Evolutionary conservation across 1,284 basidiomycete species (phyloP).

Genomic region (Lignosus rhinocerotis): DNA sequence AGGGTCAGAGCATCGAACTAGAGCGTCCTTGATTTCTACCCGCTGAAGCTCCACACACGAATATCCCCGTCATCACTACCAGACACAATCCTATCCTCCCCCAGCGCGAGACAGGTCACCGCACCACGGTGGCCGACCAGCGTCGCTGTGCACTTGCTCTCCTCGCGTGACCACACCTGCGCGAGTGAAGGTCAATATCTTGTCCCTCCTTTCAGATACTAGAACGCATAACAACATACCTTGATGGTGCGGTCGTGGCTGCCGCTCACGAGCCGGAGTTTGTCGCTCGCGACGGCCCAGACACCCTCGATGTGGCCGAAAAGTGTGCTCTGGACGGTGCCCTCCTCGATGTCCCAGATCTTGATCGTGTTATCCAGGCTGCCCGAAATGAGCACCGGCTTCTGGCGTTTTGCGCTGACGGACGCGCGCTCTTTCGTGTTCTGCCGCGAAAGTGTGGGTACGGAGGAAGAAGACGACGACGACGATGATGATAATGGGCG

Average conservation of each 20-base stretch:
- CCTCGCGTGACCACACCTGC: slow-evolving; percentile 91
- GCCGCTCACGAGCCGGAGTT: slow-evolving; percentile 87
- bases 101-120: slow-evolving; percentile 88
- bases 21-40: slow-evolving; percentile 25
- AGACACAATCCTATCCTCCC: slow-evolving; percentile 95
- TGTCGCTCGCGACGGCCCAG: slow-evolving; percentile 93
- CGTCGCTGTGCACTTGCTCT: slow-evolving; percentile 86
- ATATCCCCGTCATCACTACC: slow-evolving; percentile 90
- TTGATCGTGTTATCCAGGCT: slow-evolving; percentile 96
- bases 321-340: slow-evolving; percentile 78
- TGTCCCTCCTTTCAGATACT: neutral
- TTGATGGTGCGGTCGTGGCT: slow-evolving; percentile 94
- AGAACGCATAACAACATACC: slow-evolving; percentile 41
- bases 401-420: slow-evolving; percentile 29
- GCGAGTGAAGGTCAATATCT: slow-evolving; percentile 11
- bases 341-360: slow-evolving; percentile 93
- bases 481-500: neutral
- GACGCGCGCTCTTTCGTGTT: slow-evolving; percentile 2
- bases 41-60: slow-evolving; percentile 79
- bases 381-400: slow-evolving; percentile 85
- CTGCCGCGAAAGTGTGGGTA: slow-evolving; percentile 9
- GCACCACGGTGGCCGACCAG: slow-evolving; percentile 94
- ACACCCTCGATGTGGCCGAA: slow-evolving; percentile 98
- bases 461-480: neutral
- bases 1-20: neutral